Conservation (phyloP, 768 basidiomycete species). For the Cystofilobasidium bisporidii region DNA sequence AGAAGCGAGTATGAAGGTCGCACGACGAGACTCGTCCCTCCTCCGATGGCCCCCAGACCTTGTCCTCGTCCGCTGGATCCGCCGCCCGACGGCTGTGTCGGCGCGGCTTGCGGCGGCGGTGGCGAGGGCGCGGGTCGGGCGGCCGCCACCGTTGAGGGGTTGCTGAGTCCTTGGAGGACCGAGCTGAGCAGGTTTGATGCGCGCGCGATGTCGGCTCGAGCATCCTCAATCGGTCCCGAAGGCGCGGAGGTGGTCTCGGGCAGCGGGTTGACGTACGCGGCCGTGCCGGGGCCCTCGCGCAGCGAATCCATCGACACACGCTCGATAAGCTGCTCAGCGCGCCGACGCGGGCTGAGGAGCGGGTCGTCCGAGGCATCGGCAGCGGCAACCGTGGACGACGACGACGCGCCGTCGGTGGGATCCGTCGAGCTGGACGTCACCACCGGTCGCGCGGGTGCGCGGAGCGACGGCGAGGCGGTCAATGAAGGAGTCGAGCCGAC, state of each 20-base stretch:
- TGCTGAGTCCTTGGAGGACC: not conserved
- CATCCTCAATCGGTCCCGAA: not conserved
- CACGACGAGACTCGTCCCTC: not conserved
- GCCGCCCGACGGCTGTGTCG: too few relatives aligned
- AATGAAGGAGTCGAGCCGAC: too few relatives aligned
- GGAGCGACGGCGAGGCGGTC: too few relatives aligned
- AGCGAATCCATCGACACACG: conserved; percentile 1
- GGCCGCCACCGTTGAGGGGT: not conserved
- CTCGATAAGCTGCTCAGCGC: not conserved
- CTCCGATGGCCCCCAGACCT: not conserved
- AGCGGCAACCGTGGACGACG: not conserved
- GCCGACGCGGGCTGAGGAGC: not conserved
- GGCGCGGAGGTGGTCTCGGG: not conserved
- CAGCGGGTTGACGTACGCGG: conserved; percentile 1
- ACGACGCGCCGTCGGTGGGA: not conserved
- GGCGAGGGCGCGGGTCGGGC: too few relatives aligned
- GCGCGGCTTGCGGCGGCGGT: too few relatives aligned
- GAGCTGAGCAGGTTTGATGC: not conserved
- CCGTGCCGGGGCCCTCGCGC: not conserved
- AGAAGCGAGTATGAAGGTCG: too few relatives aligned
- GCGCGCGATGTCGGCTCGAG: not conserved
- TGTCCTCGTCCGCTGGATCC: too few relatives aligned
- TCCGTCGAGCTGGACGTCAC: not conserved
- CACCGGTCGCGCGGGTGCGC: too few relatives aligned
- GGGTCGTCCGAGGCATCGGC: not conserved